These are phyloP conservation scores for Lactarius hengduanensis DNA, from an alignment of 768 basidiomycete genomes.

Conservation along the genomic window DNA sequence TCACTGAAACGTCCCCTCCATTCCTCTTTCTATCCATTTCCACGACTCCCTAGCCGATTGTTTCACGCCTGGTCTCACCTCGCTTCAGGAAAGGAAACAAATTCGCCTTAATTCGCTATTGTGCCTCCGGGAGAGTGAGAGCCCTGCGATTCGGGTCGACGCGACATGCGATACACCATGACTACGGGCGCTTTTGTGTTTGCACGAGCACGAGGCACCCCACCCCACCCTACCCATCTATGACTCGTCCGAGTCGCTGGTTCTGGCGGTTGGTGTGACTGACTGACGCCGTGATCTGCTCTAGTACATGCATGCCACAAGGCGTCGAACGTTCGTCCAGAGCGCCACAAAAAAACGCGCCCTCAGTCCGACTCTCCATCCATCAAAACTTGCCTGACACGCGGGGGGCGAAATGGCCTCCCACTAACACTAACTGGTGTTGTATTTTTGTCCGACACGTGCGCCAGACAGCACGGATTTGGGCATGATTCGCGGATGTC, in stretches of 20 bases:
- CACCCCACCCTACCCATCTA: not conserved
- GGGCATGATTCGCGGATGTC: not conserved
- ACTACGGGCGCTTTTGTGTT: not conserved
- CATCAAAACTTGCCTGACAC: not conserved
- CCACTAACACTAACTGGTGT: not conserved
- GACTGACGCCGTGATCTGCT: not conserved
- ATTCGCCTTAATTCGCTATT: not conserved
- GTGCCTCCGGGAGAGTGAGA: not conserved
- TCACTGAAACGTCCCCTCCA: not conserved
- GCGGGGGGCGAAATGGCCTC: not conserved
- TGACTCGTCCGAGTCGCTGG: not conserved
- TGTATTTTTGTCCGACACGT: not conserved
- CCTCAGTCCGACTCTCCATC: not conserved
- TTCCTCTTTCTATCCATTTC: not conserved
- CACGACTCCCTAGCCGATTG: not conserved
- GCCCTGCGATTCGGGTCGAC: not conserved
- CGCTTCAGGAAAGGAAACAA: not conserved
- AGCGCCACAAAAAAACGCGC: not conserved
- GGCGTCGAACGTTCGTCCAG: not conserved
- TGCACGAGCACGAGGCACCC: conserved; percentile 3
- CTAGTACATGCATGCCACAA: not conserved
- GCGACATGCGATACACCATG: not conserved
- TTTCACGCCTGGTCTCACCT: not conserved
- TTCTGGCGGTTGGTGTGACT: not conserved
- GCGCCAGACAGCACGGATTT: conserved; percentile 4